Conservation (phyloP, 345 rosid species). For the Dovyalis caffra region DNA sequence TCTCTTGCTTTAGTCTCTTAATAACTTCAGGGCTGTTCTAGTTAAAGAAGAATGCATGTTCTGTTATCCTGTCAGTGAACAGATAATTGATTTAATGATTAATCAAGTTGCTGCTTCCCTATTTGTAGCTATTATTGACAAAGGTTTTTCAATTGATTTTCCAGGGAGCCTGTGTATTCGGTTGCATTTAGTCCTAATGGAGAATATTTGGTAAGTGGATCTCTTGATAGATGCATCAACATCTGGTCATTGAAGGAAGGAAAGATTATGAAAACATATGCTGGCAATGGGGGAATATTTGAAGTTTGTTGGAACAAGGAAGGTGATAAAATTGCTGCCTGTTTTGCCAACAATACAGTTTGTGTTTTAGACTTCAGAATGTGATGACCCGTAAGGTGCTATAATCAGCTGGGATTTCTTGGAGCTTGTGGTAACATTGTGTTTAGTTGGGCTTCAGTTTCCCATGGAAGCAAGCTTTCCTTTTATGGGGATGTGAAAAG, state of each 20-base stretch:
- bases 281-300: constrained; percentile 87
- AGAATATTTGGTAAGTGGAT: constrained; percentile 92
- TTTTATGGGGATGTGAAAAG: background rate
- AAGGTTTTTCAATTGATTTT: constrained; percentile 4
- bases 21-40: background rate
- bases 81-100: background rate
- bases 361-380: constrained; percentile 91
- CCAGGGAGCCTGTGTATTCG: constrained; percentile 90
- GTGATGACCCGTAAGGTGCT: constrained; percentile 25
- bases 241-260: constrained; percentile 94
- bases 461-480: background rate
- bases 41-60: background rate
- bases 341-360: constrained; percentile 81
- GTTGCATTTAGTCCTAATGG: constrained; percentile 98
- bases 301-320: constrained; percentile 99
- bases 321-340: constrained; percentile 94
- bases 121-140: background rate
- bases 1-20: background rate
- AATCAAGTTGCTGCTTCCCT: background rate
- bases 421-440: background rate
- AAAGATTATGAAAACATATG: constrained; percentile 82
- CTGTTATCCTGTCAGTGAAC: background rate
- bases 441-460: background rate
- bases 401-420: background rate
- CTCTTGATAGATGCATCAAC: constrained; percentile 81